These are phyloP conservation scores for Ganoderma sinense DNA, from an alignment of 1,284 basidiomycete species.

Conservation along the genomic window DNA sequence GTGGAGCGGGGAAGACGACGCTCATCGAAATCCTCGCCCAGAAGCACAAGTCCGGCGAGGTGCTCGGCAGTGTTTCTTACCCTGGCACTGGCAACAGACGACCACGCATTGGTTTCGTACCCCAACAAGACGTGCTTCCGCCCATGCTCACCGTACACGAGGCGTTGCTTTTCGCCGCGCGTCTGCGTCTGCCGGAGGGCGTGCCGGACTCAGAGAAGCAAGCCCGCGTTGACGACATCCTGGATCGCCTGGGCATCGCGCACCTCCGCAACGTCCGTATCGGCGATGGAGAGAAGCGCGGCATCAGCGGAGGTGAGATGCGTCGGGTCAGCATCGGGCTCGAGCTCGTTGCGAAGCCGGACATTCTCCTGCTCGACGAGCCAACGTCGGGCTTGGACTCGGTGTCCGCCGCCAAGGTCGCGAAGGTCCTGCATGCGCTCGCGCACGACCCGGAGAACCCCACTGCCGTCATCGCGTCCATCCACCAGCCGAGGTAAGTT, in stretches of 20 bases:
- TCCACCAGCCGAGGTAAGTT: constrained; percentile 83
- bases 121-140: constrained; percentile 86
- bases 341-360: constrained; percentile 82
- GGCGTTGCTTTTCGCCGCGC: constrained; percentile 84
- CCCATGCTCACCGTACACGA: constrained; percentile 84
- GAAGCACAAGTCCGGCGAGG: constrained; percentile 84
- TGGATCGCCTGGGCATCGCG: constrained; percentile 80
- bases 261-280: constrained; percentile 79
- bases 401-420: constrained; percentile 83
- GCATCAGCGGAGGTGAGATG: constrained; percentile 90
- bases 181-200: constrained; percentile 83
- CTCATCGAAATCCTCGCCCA: constrained; percentile 94
- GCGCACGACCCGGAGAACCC: constrained; percentile 73
- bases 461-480: constrained; percentile 85
- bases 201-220: constrained; percentile 73
- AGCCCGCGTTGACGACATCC: constrained; percentile 72
- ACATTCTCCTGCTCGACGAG: constrained; percentile 85
- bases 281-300: constrained; percentile 79
- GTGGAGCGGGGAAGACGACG: constrained; percentile 95
- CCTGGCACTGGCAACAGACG: constrained; percentile 46
- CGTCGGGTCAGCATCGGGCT: constrained; percentile 86
- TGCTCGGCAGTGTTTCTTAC: constrained; percentile 71
- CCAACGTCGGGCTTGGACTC: constrained; percentile 87
- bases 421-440: constrained; percentile 77
- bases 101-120: constrained; percentile 82